Percentiles rank a stretch among this genome's conserved stretches.
Evolutionary conservation across 805 yeast genomes (phyloP).

Genomic region (Nakazawaea populi): DNA sequence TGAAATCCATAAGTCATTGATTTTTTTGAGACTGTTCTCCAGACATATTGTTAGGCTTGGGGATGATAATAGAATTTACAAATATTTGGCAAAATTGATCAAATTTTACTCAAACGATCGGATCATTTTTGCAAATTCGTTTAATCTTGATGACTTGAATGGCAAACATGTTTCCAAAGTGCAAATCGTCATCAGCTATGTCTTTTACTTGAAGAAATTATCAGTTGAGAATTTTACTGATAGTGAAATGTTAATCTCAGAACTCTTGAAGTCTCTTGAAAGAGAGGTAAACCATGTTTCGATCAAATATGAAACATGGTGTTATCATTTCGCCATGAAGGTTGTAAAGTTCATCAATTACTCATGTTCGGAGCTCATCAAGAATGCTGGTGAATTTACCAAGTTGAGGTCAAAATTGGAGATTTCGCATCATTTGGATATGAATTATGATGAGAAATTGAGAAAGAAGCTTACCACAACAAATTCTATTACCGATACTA

Average conservation of each 20-base stretch:
- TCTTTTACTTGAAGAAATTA: constrained; percentile 3
- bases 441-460: constrained; percentile 4
- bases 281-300: neutral
- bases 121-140: neutral
- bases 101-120: neutral
- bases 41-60: constrained; percentile 3
- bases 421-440: constrained; percentile 3
- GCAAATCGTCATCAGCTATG: constrained; percentile 6
- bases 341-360: constrained; percentile 8
- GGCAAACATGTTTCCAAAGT: neutral
- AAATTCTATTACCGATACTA: too few relatives aligned
- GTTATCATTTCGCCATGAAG: constrained; percentile 5
- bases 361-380: constrained; percentile 6
- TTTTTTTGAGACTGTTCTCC: neutral
- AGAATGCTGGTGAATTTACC: constrained; percentile 3
- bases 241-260: constrained; percentile 1
- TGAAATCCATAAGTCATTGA: neutral
- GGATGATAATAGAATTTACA: neutral
- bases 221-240: neutral
- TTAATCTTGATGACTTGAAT: neutral
- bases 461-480: neutral
- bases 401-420: neutral
- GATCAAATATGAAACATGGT: constrained; percentile 2
- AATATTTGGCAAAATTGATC: constrained; percentile 1
- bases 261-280: constrained; percentile 1